Conservation (phyloP, 306 rosid genomes). For the Acacia confusa region DNA sequence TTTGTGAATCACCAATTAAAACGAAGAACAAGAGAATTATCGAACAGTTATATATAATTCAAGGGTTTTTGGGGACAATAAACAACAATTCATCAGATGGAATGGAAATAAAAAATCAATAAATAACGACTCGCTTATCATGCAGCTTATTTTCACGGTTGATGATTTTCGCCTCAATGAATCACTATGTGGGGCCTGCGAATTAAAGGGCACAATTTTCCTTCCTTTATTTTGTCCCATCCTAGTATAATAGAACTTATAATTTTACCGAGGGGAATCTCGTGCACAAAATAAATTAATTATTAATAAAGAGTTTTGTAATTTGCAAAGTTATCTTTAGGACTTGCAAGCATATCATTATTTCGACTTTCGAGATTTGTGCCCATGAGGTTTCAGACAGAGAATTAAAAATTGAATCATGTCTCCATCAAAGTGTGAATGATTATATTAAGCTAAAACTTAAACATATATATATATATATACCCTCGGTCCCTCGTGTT, state of each 20-base stretch:
- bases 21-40: neutral
- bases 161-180: neutral
- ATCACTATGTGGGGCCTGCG: neutral
- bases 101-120: neutral
- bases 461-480: too few species aligned
- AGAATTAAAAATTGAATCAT: neutral
- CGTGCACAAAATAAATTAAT: neutral
- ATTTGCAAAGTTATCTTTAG: neutral
- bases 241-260: neutral
- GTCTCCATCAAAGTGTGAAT: neutral
- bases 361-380: neutral
- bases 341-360: neutral
- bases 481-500: too few species aligned
- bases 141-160: constrained; percentile 34
- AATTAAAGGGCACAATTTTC: neutral
- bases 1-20: neutral
- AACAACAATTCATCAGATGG: neutral
- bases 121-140: constrained; percentile 31
- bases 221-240: neutral
- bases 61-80: neutral
- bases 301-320: neutral
- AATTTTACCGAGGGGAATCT: neutral
- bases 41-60: neutral
- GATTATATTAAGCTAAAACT: too few species aligned
- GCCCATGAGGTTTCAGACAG: neutral